Percentiles rank a stretch among this genome's conserved stretches.
These are phyloP conservation scores for Monosporascus ibericus DNA, from an alignment of 2,329 filamentous ascomycete genomes.

Conservation along the genomic window DNA sequence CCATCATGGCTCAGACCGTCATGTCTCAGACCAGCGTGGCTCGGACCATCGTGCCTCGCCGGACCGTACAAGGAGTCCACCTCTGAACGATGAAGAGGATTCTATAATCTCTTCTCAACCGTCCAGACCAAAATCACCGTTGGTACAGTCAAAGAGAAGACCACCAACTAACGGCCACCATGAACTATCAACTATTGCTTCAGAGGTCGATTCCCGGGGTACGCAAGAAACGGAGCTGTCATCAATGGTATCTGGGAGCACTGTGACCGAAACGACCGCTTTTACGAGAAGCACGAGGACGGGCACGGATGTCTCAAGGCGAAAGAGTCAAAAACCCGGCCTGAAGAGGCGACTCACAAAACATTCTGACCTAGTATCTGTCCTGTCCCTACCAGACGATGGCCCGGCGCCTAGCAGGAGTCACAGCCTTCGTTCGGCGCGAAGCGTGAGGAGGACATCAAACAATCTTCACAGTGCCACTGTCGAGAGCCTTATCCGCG, in stretches of 20 bases:
- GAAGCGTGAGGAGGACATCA: conserved; percentile 70
- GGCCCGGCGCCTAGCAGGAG: conserved; percentile 50
- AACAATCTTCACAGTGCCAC: conserved; percentile 62
- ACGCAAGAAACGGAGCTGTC: conserved; percentile 42
- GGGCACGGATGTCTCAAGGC: conserved; percentile 32
- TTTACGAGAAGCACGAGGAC: conserved; percentile 36
- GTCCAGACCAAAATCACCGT: not conserved
- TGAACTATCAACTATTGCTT: conserved; percentile 52
- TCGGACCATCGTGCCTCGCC: too few species aligned
- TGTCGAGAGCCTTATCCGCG: conserved; percentile 68
- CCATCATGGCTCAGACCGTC: too few species aligned
- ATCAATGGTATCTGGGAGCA: conserved; percentile 44
- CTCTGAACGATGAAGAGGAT: conserved; percentile 6
- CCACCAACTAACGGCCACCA: conserved; percentile 51
- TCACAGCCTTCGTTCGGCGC: conserved; percentile 67
- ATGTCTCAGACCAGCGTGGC: too few species aligned
- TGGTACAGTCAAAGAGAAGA: conserved; percentile 18
- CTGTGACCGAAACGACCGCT: conserved; percentile 46
- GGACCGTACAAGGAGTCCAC: conserved; percentile 3
- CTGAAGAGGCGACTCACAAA: conserved; percentile 77
- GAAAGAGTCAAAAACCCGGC: conserved; percentile 43
- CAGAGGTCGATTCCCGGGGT: conserved; percentile 40
- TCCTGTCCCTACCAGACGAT: conserved; percentile 68
- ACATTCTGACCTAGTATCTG: conserved; percentile 90
- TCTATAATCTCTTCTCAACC: not conserved